A percentile compares a stretch with the other conserved stretches of the same genome.
Conservation (phyloP, 306 rosid species). For the Vigna unguiculata region DNA sequence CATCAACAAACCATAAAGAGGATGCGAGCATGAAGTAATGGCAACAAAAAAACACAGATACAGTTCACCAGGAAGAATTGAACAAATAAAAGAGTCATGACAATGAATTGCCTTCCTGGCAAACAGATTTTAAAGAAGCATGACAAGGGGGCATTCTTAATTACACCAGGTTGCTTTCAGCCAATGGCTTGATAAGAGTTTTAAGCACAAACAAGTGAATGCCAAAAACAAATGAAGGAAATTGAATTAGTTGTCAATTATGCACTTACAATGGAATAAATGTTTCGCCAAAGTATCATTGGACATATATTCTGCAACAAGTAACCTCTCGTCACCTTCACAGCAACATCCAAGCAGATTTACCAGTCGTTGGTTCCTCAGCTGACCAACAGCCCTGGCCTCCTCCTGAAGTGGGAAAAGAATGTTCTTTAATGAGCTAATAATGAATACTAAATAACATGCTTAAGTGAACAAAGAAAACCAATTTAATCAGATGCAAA, state of each 20-base stretch:
- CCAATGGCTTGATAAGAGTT: slow-evolving; percentile 20
- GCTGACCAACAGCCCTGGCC: slow-evolving; percentile 92
- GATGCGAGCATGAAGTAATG: slow-evolving; percentile 23
- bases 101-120: slow-evolving; percentile 3
- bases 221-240: slow-evolving; percentile 27
- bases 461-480: slow-evolving; percentile 37
- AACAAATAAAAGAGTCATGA: slow-evolving; percentile 9
- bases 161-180: neutral
- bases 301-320: slow-evolving; percentile 89
- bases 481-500: slow-evolving; percentile 4
- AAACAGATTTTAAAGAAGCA: slow-evolving; percentile 6
- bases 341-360: slow-evolving; percentile 95
- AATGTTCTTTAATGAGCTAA: slow-evolving; percentile 40
- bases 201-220: slow-evolving; percentile 23
- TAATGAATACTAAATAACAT: slow-evolving; percentile 2
- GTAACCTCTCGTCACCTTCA: slow-evolving; percentile 94
- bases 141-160: slow-evolving; percentile 8
- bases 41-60: slow-evolving; percentile 33
- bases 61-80: slow-evolving; percentile 14
- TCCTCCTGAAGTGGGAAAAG: slow-evolving; percentile 68
- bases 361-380: slow-evolving; percentile 79
- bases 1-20: slow-evolving; percentile 16
- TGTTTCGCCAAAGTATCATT: slow-evolving; percentile 97
- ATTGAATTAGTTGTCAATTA: slow-evolving; percentile 23
- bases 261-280: slow-evolving; percentile 91